Conservation (phyloP, 257 asterid species). For the Rhazya stricta region DNA sequence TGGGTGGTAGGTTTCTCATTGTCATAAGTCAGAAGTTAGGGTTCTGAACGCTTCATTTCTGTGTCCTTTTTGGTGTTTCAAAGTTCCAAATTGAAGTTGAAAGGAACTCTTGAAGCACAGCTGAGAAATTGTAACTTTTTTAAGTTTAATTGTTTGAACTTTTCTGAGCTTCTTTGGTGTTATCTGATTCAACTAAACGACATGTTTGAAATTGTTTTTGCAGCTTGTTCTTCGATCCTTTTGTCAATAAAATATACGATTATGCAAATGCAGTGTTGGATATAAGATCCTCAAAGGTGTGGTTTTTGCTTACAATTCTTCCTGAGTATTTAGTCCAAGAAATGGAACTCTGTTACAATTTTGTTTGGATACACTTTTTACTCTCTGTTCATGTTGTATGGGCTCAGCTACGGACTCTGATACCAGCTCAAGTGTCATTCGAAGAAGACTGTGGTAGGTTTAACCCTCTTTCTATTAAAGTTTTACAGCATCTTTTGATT, state of each 20-base stretch:
- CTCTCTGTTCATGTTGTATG: constrained; percentile 17
- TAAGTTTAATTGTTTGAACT: neutral
- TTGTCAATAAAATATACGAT: constrained; percentile 53
- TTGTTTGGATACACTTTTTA: constrained; percentile 2
- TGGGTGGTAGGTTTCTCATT: neutral
- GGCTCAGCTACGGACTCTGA: constrained; percentile 69
- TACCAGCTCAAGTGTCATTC: constrained; percentile 72
- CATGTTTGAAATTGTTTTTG: constrained; percentile 28
- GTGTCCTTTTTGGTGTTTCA: neutral
- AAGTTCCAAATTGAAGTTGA: neutral
- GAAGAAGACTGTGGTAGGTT: constrained; percentile 78
- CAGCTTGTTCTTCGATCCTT: constrained; percentile 91
- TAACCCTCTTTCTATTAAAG: constrained; percentile 8
- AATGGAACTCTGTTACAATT: neutral
- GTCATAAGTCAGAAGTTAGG: neutral
- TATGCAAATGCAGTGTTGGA: constrained; percentile 66
- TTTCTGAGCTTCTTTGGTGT: neutral
- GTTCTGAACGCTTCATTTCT: neutral
- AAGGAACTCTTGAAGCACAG: constrained; percentile 4
- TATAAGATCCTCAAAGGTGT: constrained; percentile 65
- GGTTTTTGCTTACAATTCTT: constrained; percentile 20
- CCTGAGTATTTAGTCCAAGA: neutral
- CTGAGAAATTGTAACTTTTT: neutral
- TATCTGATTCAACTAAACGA: constrained; percentile 24
- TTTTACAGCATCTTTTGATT: constrained; percentile 6